Percentiles rank a stretch among this genome's conserved stretches.
These are phyloP conservation scores for Aureobasidium subglaciale DNA, from an alignment of 2,329 filamentous ascomycete species.

Conservation along the genomic window DNA sequence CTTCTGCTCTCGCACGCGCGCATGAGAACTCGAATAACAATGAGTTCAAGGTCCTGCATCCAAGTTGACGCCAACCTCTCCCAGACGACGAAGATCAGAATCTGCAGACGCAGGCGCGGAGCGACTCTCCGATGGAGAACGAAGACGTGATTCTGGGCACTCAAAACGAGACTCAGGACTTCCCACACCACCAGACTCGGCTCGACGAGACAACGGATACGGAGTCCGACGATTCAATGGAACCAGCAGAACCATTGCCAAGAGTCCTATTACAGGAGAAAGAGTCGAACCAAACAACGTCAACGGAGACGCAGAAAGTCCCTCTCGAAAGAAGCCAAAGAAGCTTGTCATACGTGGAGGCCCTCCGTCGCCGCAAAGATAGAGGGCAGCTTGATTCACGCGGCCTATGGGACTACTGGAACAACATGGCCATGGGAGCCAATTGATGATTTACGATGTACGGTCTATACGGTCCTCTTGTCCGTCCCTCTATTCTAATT, in stretches of 20 bases:
- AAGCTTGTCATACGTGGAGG: conserved; percentile 20
- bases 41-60: conserved; percentile 17
- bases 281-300: conserved; percentile 6
- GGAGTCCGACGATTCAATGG: conserved; percentile 14
- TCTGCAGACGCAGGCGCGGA: conserved; percentile 3
- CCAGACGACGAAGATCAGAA: conserved; percentile 11
- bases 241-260: conserved; percentile 13
- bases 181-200: conserved; percentile 4
- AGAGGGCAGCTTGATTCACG: conserved; percentile 4
- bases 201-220: conserved; percentile 11
- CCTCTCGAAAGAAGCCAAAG: conserved; percentile 12
- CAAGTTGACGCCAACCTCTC: conserved; percentile 15
- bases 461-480: background rate
- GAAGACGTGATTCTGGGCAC: background rate
- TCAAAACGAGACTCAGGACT: background rate
- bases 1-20: background rate
- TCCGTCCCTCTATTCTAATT: background rate
- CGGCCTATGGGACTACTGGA: conserved; percentile 16
- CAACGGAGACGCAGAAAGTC: conserved; percentile 9
- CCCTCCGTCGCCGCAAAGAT: conserved; percentile 17
- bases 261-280: conserved; percentile 9
- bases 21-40: conserved; percentile 15
- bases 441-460: conserved; percentile 7
- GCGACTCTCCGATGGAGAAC: conserved; percentile 9
- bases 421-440: conserved; percentile 8